Base-by-base conservation (phyloP, 176 grass and related monocot genomes). In the Hordeum marinum region DNA sequence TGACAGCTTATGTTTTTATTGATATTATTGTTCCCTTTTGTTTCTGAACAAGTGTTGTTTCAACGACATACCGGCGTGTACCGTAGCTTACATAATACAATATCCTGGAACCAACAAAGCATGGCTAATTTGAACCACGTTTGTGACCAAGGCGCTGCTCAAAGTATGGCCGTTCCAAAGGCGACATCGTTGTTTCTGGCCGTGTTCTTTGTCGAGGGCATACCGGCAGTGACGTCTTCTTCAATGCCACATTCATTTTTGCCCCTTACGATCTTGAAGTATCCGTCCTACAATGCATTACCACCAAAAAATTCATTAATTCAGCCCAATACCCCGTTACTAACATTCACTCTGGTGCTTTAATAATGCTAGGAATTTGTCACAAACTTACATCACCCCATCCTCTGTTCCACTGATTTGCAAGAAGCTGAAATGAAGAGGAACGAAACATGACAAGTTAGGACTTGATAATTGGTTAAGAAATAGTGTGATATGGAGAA, bases 401-500 rank as follows among this genome's bases (percentile, higher is more conserved):
- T 66, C 91, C 89, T 80, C 85, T 91, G 68, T 98, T 98, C 96
- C 96, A 95, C 63, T 95, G 93, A 60, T 98, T 98, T 66, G 96
- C 93, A 75, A 98, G 96, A 75, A 98, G 89, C 96, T 98, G 91
- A 81, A 94, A 45, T 58, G 35, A n/a, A 57, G 24, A 71, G 62
- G 62, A 20, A 72, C 5, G 13, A 37, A 76, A 66, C 8, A 46
- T 71, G 83, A 35, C 8, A 68, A 24, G 4, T 72, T 73, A 78
- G 41, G 45, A 40, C 29, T 25, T 61, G 67, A 52, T 24, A 11
- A 6, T 78, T 42, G 61, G 42, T 71, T 8, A 83, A 21, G 45
- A 61, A 55, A 34, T 45, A 45, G 10, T 41, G 39, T 45, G 40
- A 20, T 55, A 83, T 54, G 52, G 21, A 32, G 75, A 62, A 32